Evolutionary conservation across 2,329 filamentous ascomycete genomes (phyloP).

Genomic region (Anthostomella pinea): DNA sequence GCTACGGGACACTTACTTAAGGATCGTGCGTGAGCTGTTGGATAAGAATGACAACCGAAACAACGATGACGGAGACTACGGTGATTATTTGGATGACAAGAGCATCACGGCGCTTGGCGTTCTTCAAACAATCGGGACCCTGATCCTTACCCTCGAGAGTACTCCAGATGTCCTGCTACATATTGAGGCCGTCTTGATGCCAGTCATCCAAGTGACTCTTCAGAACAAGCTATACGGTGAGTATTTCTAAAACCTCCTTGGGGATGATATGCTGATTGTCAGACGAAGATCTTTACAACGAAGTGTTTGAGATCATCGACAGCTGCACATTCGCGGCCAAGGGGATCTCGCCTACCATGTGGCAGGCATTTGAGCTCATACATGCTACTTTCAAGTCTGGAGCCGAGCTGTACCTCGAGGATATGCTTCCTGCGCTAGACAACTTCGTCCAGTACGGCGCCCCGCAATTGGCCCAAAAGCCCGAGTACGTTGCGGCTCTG

Average conservation of each 20-base stretch:
- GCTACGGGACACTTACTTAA: constrained; percentile 89
- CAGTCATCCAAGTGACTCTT: constrained; percentile 90
- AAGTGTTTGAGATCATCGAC: constrained; percentile 98
- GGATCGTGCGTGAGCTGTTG: constrained; percentile 86
- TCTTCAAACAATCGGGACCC: constrained; percentile 92
- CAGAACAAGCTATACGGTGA: constrained; percentile 94
- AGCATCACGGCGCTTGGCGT: constrained; percentile 96
- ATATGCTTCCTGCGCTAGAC: constrained; percentile 96
- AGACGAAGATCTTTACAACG: constrained; percentile 80
- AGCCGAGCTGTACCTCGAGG: constrained; percentile 94
- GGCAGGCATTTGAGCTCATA: constrained; percentile 95
- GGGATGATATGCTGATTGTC: constrained; percentile 9
- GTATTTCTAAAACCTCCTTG: constrained; percentile 16
- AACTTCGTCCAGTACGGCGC: constrained; percentile 96
- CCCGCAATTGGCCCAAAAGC: constrained; percentile 75
- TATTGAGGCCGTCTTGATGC: constrained; percentile 94
- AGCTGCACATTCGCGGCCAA: constrained; percentile 99
- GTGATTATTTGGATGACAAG: constrained; percentile 95
- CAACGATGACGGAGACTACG: constrained; percentile 74
- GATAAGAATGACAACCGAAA: constrained; percentile 80
- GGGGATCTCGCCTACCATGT: constrained; percentile 93
- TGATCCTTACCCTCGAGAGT: constrained; percentile 95
- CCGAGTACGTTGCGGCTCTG: constrained; percentile 80
- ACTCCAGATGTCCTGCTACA: constrained; percentile 93
- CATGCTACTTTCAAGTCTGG: constrained; percentile 96